Percentiles rank a stretch among this genome's conserved stretches.
phyloP scores from a whole-genome alignment of 306 rosid genomes.

The Glycyrrhiza uralensis region DNA sequence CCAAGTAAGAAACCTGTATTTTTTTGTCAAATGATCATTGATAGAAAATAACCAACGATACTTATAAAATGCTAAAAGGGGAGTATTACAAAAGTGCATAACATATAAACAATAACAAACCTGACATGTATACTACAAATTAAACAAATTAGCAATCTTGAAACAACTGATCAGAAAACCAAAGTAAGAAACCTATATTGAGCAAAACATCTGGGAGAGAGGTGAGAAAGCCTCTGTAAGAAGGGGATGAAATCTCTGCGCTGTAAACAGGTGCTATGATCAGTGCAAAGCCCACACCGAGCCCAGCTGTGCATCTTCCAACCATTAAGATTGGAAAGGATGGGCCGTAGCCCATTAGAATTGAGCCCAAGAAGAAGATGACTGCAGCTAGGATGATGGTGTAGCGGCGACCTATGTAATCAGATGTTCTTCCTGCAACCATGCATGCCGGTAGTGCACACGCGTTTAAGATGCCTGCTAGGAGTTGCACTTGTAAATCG shows the following conservation, averaged over 20 bases:
- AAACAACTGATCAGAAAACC: too few relatives aligned
- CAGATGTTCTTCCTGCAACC: constrained; percentile 60
- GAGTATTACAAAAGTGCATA: too few relatives aligned
- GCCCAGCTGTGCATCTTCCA: constrained; percentile 64
- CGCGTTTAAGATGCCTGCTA: constrained; percentile 61
- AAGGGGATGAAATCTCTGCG: constrained; percentile 69
- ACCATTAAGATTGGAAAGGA: constrained; percentile 40
- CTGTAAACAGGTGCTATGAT: constrained; percentile 63
- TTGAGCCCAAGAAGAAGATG: constrained; percentile 57
- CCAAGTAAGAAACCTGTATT: constrained; percentile 61
- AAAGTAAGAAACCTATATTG: constrained; percentile 51
- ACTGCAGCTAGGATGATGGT: constrained; percentile 49
- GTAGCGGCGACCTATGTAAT: constrained; percentile 65
- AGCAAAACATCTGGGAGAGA: constrained; percentile 60
- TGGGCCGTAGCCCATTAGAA: constrained; percentile 70
- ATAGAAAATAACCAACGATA: too few relatives aligned
- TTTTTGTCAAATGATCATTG: too few relatives aligned
- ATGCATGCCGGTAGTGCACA: constrained; percentile 54
- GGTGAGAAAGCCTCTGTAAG: constrained; percentile 49
- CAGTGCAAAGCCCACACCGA: constrained; percentile 72
- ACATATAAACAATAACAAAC: too few relatives aligned
- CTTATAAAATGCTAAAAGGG: too few relatives aligned
- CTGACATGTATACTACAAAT: too few relatives aligned
- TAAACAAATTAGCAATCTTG: too few relatives aligned
- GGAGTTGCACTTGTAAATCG: constrained; percentile 56